Percentiles rank a stretch among this genome's conserved stretches.
These are phyloP conservation scores for Fusarium dlaminii DNA, from an alignment of 2,329 filamentous ascomycete genomes.

Conservation along the genomic window DNA sequence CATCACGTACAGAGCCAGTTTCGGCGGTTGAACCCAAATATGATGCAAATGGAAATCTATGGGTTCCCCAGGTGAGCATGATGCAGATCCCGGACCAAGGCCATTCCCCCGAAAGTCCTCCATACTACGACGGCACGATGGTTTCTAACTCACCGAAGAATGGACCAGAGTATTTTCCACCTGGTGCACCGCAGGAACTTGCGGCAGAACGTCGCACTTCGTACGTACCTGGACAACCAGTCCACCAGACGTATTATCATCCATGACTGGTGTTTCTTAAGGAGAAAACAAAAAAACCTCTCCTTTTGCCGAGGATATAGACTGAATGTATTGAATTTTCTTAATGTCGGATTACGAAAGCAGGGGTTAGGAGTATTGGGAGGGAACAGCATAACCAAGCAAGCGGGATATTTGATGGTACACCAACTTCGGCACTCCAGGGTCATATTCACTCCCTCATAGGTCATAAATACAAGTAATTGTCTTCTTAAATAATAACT, in stretches of 20 bases:
- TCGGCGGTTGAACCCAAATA: slow-evolving; percentile 41
- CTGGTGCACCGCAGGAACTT: slow-evolving; percentile 38
- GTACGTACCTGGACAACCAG: slow-evolving; percentile 8
- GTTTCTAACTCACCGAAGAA: slow-evolving; percentile 30
- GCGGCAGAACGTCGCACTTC: slow-evolving; percentile 30
- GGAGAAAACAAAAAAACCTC: neutral
- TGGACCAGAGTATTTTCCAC: slow-evolving; percentile 27
- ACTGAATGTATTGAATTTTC: slow-evolving; percentile 3
- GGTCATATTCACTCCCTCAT: slow-evolving; percentile 24
- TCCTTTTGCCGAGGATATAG: neutral
- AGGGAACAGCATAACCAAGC: neutral
- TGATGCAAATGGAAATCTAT: slow-evolving; percentile 46
- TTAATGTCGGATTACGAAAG: slow-evolving; percentile 10
- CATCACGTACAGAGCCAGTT: slow-evolving; percentile 27
- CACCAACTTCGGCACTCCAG: slow-evolving; percentile 17
- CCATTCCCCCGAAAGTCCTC: slow-evolving; percentile 31
- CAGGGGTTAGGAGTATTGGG: slow-evolving; percentile 24
- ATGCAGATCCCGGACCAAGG: slow-evolving; percentile 38
- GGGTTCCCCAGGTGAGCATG: slow-evolving; percentile 49
- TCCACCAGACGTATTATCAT: slow-evolving; percentile 42
- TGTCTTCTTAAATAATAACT: neutral
- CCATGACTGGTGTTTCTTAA: slow-evolving; percentile 16
- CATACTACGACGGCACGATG: slow-evolving; percentile 28
- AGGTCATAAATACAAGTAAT: neutral
- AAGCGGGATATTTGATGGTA: slow-evolving; percentile 15